Percentiles rank a stretch among this genome's conserved stretches.
phyloP scores from a whole-genome alignment of 192 early-diverging fungal genomes.

The Linnemannia elongata region DNA sequence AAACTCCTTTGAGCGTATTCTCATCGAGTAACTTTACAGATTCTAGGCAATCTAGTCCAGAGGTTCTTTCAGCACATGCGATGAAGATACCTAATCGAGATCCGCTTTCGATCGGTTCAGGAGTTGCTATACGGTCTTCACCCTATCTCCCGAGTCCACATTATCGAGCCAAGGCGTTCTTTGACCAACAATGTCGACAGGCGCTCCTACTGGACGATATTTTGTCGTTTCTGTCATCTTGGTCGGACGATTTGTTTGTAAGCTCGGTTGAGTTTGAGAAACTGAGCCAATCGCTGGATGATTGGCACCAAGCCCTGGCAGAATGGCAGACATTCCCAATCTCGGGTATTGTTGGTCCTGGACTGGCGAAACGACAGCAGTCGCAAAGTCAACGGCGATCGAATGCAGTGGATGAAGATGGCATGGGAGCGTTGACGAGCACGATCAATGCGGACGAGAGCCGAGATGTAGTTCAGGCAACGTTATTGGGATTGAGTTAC shows the following conservation, averaged over 20 bases:
- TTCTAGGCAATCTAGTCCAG: not conserved
- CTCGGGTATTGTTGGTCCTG: conserved; percentile 20
- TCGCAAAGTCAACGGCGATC: not conserved
- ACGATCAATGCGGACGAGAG: conserved; percentile 30
- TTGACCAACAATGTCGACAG: conserved; percentile 55
- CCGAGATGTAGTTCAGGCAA: conserved; percentile 48
- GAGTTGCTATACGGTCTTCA: not conserved
- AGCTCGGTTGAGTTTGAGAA: conserved; percentile 51
- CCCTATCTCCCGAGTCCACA: conserved; percentile 33
- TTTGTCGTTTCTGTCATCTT: conserved; percentile 41
- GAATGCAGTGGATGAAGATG: not conserved
- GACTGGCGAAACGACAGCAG: conserved; percentile 3
- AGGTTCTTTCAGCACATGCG: not conserved
- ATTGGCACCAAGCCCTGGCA: conserved; percentile 42
- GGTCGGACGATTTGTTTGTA: conserved; percentile 53
- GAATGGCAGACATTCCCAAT: conserved; percentile 53
- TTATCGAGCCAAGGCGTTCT: conserved; percentile 32
- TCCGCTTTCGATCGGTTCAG: conserved; percentile 14
- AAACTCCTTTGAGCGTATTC: not conserved
- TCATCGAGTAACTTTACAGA: not conserved
- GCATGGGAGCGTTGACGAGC: not conserved
- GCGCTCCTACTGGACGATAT: conserved; percentile 46
- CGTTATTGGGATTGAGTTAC: conserved; percentile 38
- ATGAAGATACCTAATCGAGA: not conserved
- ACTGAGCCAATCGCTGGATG: conserved; percentile 35